Base-by-base conservation (phyloP, 331 rosid species). In the Phaseolus coccineus region DNA sequence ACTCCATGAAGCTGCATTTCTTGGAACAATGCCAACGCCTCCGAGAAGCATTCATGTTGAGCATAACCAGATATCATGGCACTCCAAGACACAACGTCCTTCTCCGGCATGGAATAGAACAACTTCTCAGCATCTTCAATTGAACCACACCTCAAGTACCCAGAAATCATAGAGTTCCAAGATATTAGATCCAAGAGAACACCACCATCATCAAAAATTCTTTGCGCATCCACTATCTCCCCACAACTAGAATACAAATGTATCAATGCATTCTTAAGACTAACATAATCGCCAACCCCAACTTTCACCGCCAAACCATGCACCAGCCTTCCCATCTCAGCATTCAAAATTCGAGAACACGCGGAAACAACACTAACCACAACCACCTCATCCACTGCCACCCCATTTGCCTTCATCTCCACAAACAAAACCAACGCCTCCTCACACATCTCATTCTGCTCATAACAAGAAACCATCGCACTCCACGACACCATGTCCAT, bases 81-180 rank as follows among this genome's bases (percentile, higher is more conserved):
- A 78, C 86, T 83, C 86, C 86, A 83, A 47, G 86, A 78, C 77
- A 83, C 86, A 48, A 73, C 77, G 78, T 83, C 86, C 58, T 73
- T 83, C 58, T 83, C 86, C 5, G 75, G 72, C 83, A 83, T 83
- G 72, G 83, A 78, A 35, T 16, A 39, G 73, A 83, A 83, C 42
- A 83, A 58, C 31, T 9, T 37, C 83, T 78, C 47, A 27, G 86
- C 86, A 65, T 73, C 71, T 31, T 78, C 83, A 19, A 83, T 47
- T 0, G 56, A 56, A 64, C 86, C 83, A 4, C 61, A 83, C 70
- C 53, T 83, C 80, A 78, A 72, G 83, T 83, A 78, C 31, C 86
- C 86, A 47, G 86, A 83, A 64, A 83, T 73, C 83, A 83, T 83
- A 3, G 86, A 83, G 68, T 83, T 83, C 86, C 86, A 83, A 35